Evolutionary conservation across 2,329 filamentous ascomycete species (phyloP).

Genomic region (Dactylella cylindrospora): DNA sequence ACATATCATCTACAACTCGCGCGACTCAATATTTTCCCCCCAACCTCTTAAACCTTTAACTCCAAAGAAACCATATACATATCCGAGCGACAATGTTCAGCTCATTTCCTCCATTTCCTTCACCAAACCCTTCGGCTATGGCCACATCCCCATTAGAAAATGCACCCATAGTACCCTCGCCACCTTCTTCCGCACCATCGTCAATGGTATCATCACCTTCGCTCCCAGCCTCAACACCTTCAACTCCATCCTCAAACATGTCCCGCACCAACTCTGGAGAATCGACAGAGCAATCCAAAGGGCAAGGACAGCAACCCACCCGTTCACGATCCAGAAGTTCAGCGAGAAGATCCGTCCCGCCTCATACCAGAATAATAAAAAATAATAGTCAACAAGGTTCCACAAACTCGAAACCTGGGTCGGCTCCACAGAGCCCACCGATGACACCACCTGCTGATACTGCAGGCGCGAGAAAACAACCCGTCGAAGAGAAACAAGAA

Average conservation of each 20-base stretch:
- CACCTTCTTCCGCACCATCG: slow-evolving; percentile 24
- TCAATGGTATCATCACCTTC: slow-evolving; percentile 13
- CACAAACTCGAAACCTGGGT: slow-evolving; percentile 7
- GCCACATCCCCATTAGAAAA: slow-evolving; percentile 22
- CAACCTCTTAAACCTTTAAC: background rate
- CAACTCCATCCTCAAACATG: slow-evolving; percentile 14
- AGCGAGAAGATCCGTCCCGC: slow-evolving; percentile 28
- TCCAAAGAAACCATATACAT: background rate
- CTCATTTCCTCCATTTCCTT: slow-evolving; percentile 40
- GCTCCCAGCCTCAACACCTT: slow-evolving; percentile 18
- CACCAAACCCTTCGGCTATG: slow-evolving; percentile 30
- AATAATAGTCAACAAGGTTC: too few species aligned
- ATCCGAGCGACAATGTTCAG: slow-evolving; percentile 18
- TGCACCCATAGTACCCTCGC: slow-evolving; percentile 18
- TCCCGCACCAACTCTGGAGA: background rate
- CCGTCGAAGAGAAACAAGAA: background rate
- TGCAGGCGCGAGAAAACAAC: background rate
- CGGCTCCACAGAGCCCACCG: slow-evolving; percentile 21
- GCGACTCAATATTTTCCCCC: background rate
- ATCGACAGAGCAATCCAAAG: background rate
- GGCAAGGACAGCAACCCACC: background rate
- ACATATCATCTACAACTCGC: background rate
- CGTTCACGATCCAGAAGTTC: slow-evolving; percentile 35
- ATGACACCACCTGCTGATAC: slow-evolving; percentile 16
- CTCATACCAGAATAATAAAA: slow-evolving; percentile 39